phyloP scores from a whole-genome alignment of 257 asterid genomes.

The Eucommia ulmoides region DNA sequence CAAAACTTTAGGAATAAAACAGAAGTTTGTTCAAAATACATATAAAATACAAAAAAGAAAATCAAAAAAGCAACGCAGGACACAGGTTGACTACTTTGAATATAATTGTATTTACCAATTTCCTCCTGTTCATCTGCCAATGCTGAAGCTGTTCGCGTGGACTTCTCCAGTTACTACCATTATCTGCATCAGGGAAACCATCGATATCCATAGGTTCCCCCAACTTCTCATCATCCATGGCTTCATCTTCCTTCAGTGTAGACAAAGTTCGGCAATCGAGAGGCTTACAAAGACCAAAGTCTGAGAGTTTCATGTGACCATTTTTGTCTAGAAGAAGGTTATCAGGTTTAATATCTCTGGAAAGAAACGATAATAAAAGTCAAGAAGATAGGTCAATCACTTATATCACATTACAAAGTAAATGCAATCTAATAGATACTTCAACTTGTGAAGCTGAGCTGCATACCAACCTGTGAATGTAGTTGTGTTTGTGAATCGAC shows the following conservation, averaged over 20 bases:
- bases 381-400: slow-evolving; percentile 4
- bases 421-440: neutral
- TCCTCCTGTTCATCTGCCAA: slow-evolving; percentile 58
- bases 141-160: slow-evolving; percentile 48
- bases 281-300: slow-evolving; percentile 97
- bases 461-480: slow-evolving; percentile 68
- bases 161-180: slow-evolving; percentile 35
- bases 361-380: slow-evolving; percentile 7
- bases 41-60: too few relatives aligned
- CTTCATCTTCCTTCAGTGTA: slow-evolving; percentile 37
- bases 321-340: slow-evolving; percentile 89
- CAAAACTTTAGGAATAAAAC: too few relatives aligned
- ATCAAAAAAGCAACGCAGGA: too few relatives aligned
- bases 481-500: slow-evolving; percentile 89
- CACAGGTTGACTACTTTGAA: too few relatives aligned
- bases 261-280: slow-evolving; percentile 60
- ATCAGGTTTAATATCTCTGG: slow-evolving; percentile 94
- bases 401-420: slow-evolving; percentile 5
- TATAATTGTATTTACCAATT: slow-evolving; percentile 32
- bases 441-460: slow-evolving; percentile 4
- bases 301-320: slow-evolving; percentile 97
- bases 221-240: slow-evolving; percentile 41
- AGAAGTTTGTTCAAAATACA: too few relatives aligned
- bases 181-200: slow-evolving; percentile 28
- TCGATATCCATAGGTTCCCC: slow-evolving; percentile 44